A percentile compares a stretch with the other conserved stretches of the same genome.
phyloP scores from a whole-genome alignment of 108 stramenopile species.

The Discostella pseudostelligera region DNA sequence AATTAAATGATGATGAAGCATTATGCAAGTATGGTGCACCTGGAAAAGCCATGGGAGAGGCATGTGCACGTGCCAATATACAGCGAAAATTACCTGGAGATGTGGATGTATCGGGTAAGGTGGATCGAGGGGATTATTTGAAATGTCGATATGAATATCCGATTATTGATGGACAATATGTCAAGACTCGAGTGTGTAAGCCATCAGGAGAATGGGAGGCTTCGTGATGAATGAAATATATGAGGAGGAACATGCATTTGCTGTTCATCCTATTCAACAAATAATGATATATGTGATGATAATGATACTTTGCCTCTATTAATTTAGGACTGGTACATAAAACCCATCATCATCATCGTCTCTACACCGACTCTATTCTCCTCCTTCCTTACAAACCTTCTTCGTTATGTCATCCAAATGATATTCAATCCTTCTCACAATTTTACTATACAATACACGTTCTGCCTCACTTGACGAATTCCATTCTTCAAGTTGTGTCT shows the following conservation, averaged over 20 bases:
- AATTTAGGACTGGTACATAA: too few species aligned
- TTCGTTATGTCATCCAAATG: slow-evolving; percentile 38
- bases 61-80: slow-evolving; percentile 51
- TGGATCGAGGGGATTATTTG: slow-evolving; percentile 56
- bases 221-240: neutral
- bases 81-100: slow-evolving; percentile 21
- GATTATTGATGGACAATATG: slow-evolving; percentile 16
- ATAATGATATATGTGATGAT: too few species aligned
- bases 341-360: too few species aligned
- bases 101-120: slow-evolving; percentile 54
- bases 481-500: slow-evolving; percentile 17
- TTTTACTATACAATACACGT: slow-evolving; percentile 45
- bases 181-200: slow-evolving; percentile 32
- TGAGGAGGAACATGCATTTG: too few species aligned
- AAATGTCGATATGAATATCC: slow-evolving; percentile 35
- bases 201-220: slow-evolving; percentile 19
- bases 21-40: slow-evolving; percentile 57
- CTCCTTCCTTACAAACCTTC: slow-evolving; percentile 19
- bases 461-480: slow-evolving; percentile 29
- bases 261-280: too few species aligned
- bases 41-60: slow-evolving; percentile 47
- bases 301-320: too few species aligned
- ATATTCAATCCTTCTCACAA: slow-evolving; percentile 41
- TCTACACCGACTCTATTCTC: too few species aligned
- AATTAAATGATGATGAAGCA: slow-evolving; percentile 50